These are phyloP conservation scores for Gilbertella persicaria DNA, from an alignment of 371 early-diverging fungal species.

Conservation along the genomic window DNA sequence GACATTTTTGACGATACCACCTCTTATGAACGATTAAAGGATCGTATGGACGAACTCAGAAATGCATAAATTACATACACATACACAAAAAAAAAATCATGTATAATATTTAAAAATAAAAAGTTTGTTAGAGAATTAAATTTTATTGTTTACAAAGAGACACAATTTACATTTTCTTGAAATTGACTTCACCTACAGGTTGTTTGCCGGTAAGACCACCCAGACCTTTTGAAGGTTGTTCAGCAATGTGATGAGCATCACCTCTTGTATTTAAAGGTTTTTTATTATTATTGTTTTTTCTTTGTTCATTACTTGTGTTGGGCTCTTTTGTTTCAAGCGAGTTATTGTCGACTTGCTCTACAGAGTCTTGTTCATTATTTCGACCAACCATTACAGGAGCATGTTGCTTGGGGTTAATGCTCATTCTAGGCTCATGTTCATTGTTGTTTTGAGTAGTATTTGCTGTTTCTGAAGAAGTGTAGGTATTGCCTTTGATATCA, in stretches of 20 bases:
- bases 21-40: conserved; percentile 61
- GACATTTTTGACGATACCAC: conserved; percentile 71
- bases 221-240: conserved; percentile 23
- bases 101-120: too few species aligned
- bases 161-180: conserved; percentile 23
- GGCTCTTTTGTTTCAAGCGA: neutral
- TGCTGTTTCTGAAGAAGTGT: too few species aligned
- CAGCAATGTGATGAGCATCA: conserved; percentile 27
- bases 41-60: conserved; percentile 59
- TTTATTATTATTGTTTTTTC: neutral
- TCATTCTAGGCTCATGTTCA: neutral
- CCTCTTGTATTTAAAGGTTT: conserved; percentile 32
- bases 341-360: neutral
- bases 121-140: neutral
- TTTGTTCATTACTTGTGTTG: neutral
- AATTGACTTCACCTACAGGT: conserved; percentile 36
- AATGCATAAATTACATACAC: too few species aligned
- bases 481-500: neutral
- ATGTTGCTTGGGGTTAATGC: neutral
- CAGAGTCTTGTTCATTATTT: too few species aligned
- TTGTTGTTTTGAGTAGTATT: neutral
- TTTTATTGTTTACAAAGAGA: neutral
- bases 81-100: too few species aligned
- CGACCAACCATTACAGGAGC: neutral
- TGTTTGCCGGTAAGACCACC: conserved; percentile 39